Percentiles rank a stretch among this genome's conserved stretches.
Evolutionary conservation across 495 filamentous ascomycete species (phyloP).

Genomic region (Penicillium desertorum): DNA sequence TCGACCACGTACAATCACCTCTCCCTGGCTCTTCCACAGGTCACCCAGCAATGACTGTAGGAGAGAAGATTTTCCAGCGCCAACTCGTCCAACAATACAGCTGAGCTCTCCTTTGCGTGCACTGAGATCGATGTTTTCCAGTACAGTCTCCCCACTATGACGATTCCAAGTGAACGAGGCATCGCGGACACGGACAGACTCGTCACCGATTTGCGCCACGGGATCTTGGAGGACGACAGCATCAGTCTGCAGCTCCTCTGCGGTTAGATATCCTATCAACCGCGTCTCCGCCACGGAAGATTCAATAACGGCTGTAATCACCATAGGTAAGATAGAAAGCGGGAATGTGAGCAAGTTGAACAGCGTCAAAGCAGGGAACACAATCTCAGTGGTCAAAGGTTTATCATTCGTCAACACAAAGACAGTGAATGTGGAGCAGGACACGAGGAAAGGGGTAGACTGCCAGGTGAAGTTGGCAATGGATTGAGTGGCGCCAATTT

Average conservation of each 20-base stretch:
- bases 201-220: constrained; percentile 72
- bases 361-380: constrained; percentile 89
- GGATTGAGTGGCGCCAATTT: constrained; percentile 90
- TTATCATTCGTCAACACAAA: constrained; percentile 80
- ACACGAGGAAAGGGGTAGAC: constrained; percentile 98
- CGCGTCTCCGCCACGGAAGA: constrained; percentile 89
- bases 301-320: constrained; percentile 95
- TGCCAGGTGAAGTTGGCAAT: constrained; percentile 98
- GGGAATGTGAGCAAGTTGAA: constrained; percentile 96
- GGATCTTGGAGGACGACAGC: constrained; percentile 70
- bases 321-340: constrained; percentile 91
- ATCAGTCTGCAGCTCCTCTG: constrained; percentile 87
- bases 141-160: constrained; percentile 57
- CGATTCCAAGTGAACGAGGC: constrained; percentile 95
- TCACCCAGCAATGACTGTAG: constrained; percentile 85
- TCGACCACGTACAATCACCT: constrained; percentile 76
- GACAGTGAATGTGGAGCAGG: constrained; percentile 92
- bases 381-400: constrained; percentile 88
- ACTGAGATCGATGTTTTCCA: constrained; percentile 80
- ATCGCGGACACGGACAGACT: constrained; percentile 77
- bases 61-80: constrained; percentile 90
- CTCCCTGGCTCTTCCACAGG: constrained; percentile 83
- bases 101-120: constrained; percentile 87
- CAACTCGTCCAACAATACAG: constrained; percentile 94
- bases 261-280: constrained; percentile 79